Evolutionary conservation across 177 flowering plant genomes (phyloP).

Genomic region (Telopea speciosissima): DNA sequence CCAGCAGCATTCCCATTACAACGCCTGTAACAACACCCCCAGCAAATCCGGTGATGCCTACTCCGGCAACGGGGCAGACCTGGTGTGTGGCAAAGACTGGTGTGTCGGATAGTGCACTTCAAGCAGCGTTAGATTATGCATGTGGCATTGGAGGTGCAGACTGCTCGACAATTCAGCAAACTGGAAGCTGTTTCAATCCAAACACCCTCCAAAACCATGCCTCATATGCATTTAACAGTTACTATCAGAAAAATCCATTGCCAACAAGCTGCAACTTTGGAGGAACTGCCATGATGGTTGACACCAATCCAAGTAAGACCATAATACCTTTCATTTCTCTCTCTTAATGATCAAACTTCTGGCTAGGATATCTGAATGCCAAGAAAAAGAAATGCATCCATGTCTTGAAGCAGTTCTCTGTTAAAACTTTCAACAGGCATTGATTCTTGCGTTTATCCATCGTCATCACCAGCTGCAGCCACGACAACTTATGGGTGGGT

Average conservation of each 20-base stretch:
- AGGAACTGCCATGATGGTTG: conserved; percentile 58
- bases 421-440: conserved; percentile 37
- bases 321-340: background rate
- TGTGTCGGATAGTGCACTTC: conserved; percentile 39
- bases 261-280: conserved; percentile 84
- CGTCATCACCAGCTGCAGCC: conserved; percentile 33
- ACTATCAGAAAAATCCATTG: conserved; percentile 73
- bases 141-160: conserved; percentile 89
- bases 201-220: conserved; percentile 73
- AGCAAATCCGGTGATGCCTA: conserved; percentile 40
- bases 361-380: background rate
- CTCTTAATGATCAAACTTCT: too few species aligned
- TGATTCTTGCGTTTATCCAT: conserved; percentile 62
- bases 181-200: conserved; percentile 74
- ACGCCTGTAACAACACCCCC: conserved; percentile 33
- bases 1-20: conserved; percentile 21
- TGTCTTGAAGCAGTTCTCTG: background rate
- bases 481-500: conserved; percentile 6
- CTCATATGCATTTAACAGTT: conserved; percentile 89
- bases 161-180: conserved; percentile 69
- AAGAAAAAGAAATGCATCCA: background rate
- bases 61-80: conserved; percentile 54
- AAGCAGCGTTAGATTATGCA: conserved; percentile 82
- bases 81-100: conserved; percentile 89
- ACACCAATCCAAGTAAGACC: conserved; percentile 80